Percentiles rank a stretch among this genome's conserved stretches.
Conservation (phyloP, 2,329 filamentous ascomycete genomes). For the Trichothecium roseum region DNA sequence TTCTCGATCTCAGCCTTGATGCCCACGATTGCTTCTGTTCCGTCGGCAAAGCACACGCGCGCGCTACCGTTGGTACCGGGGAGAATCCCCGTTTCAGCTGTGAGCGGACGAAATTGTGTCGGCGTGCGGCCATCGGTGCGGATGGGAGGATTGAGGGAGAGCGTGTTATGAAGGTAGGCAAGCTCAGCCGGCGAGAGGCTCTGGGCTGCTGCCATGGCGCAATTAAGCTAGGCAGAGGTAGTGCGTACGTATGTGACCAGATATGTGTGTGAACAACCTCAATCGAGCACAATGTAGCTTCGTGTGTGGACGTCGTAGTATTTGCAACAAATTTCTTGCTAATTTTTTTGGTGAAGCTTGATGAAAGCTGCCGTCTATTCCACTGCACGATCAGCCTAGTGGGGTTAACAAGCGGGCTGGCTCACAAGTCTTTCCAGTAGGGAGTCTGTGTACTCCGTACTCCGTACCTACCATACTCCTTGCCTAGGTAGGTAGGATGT, state of each 20-base stretch:
- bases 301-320: constrained; percentile 2
- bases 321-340: too few species aligned
- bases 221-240: constrained; percentile 4
- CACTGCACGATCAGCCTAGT: too few species aligned
- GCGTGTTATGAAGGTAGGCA: constrained; percentile 84
- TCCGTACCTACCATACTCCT: too few species aligned
- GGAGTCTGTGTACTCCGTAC: too few species aligned
- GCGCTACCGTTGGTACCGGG: constrained; percentile 87
- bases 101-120: constrained; percentile 81
- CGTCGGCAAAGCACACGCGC: constrained; percentile 87
- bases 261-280: too few species aligned
- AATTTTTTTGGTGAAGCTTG: too few species aligned
- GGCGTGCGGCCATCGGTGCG: constrained; percentile 77
- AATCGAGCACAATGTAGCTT: too few species aligned
- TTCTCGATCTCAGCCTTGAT: constrained; percentile 91
- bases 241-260: neutral
- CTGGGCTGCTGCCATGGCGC: constrained; percentile 53
- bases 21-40: constrained; percentile 90
- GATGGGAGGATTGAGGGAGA: constrained; percentile 71
- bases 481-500: too few species aligned
- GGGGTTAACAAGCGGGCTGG: too few species aligned
- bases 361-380: too few species aligned
- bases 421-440: too few species aligned
- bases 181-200: constrained; percentile 90
- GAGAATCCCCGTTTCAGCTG: constrained; percentile 82